phyloP scores from a whole-genome alignment of 192 early-diverging fungal genomes.

The Rhizophlyctis rosea region DNA sequence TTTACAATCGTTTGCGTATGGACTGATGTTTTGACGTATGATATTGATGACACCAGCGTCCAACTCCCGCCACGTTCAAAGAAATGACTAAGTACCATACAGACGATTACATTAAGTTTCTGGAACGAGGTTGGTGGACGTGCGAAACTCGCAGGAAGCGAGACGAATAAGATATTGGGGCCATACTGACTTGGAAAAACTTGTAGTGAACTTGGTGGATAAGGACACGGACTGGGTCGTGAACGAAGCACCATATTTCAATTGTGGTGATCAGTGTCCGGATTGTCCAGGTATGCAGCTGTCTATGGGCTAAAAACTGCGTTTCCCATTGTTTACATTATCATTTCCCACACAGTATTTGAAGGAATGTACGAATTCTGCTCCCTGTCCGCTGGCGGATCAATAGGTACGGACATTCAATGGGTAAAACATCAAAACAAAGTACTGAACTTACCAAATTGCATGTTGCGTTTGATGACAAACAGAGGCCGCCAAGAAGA shows the following conservation, averaged over 20 bases:
- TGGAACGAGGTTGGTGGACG: constrained; percentile 55
- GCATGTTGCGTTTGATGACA: constrained; percentile 3
- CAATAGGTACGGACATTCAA: constrained; percentile 71
- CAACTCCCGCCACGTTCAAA: constrained; percentile 82
- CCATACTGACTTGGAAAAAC: too few relatives aligned
- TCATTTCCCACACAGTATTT: too few relatives aligned
- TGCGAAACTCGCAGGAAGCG: background rate
- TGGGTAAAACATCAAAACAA: background rate
- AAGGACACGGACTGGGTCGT: constrained; percentile 44
- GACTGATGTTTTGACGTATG: too few relatives aligned
- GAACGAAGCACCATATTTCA: constrained; percentile 56
- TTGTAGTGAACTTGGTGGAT: too few relatives aligned
- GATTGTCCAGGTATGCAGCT: too few relatives aligned
- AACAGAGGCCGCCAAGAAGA: constrained; percentile 76
- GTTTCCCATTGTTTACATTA: too few relatives aligned
- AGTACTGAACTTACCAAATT: too few relatives aligned
- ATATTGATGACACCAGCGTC: too few relatives aligned
- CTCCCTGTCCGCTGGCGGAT: constrained; percentile 87
- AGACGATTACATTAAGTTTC: constrained; percentile 92
- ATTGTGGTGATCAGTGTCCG: constrained; percentile 74
- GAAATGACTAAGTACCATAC: constrained; percentile 95
- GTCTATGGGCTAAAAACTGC: too few relatives aligned
- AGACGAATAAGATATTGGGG: too few relatives aligned
- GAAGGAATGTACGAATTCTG: constrained; percentile 97
- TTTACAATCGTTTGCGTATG: too few relatives aligned